Conservation (phyloP, 495 filamentous ascomycete genomes). For the Trichoderma asperelloides region DNA sequence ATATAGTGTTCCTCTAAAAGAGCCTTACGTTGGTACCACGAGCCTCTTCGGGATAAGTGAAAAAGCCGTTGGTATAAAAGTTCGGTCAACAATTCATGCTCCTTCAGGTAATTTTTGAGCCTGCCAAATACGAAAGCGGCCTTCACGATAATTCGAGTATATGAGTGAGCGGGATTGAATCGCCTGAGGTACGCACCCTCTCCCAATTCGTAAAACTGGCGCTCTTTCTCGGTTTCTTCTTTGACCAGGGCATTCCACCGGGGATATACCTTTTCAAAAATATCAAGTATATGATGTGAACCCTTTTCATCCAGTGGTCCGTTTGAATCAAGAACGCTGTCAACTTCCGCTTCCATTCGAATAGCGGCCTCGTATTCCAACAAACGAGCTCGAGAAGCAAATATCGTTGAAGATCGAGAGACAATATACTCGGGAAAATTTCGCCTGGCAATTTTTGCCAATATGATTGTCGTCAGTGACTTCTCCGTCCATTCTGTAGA, state of each 20-base stretch:
- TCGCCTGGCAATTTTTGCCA: constrained; percentile 74
- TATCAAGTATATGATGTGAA: constrained; percentile 48
- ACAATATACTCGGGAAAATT: constrained; percentile 91
- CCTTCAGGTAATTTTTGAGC: constrained; percentile 69
- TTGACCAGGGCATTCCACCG: constrained; percentile 67
- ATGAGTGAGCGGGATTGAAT: constrained; percentile 87
- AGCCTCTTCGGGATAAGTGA: constrained; percentile 73
- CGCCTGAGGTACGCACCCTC: constrained; percentile 88
- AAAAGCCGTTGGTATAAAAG: constrained; percentile 77
- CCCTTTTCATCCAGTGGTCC: constrained; percentile 59
- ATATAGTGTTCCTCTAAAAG: constrained; percentile 94
- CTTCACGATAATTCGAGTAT: constrained; percentile 90
- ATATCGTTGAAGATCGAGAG: constrained; percentile 83
- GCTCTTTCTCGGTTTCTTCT: constrained; percentile 75
- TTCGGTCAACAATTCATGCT: constrained; percentile 65
- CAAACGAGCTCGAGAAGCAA: constrained; percentile 61
- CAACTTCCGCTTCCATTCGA: constrained; percentile 72
- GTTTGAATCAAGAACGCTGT: constrained; percentile 80
- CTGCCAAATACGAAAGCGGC: constrained; percentile 66
- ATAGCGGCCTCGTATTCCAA: constrained; percentile 86
- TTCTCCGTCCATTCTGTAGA: constrained; percentile 98
- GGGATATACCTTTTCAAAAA: constrained; percentile 67
- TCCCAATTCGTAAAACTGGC: constrained; percentile 67
- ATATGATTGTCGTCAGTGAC: constrained; percentile 88
- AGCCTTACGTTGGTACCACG: constrained; percentile 95